Percentiles rank a stretch among this genome's conserved stretches.
These are phyloP conservation scores for Trametes maxima DNA, from an alignment of 768 basidiomycete species.

Conservation along the genomic window DNA sequence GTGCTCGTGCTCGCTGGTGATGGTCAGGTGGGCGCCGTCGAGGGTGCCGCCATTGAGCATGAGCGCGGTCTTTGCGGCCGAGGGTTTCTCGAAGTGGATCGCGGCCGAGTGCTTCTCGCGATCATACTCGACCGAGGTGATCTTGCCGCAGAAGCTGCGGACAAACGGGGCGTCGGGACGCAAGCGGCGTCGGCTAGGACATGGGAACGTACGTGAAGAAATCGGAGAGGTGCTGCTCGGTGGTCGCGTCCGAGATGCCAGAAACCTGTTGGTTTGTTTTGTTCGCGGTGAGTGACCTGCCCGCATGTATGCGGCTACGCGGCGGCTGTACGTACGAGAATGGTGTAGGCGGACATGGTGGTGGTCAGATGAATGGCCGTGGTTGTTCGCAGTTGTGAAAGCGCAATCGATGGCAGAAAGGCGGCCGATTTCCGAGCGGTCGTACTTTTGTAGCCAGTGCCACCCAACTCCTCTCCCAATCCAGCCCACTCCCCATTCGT, in stretches of 20 bases:
- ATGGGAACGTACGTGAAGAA: constrained; percentile 72
- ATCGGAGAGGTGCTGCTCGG: constrained; percentile 67
- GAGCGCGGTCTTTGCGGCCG: constrained; percentile 82
- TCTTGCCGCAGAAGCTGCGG: constrained; percentile 87
- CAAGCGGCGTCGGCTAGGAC: neutral
- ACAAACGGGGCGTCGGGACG: constrained; percentile 2
- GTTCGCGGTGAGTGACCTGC: neutral
- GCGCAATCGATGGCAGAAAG: neutral
- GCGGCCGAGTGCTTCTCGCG: constrained; percentile 54
- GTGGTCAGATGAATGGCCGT: neutral
- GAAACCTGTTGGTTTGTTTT: constrained; percentile 56
- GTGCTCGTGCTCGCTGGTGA: constrained; percentile 69
- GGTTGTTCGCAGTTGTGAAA: neutral
- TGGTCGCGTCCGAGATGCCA: constrained; percentile 66
- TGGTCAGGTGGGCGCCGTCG: constrained; percentile 67
- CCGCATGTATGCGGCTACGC: neutral
- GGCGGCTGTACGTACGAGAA: constrained; percentile 20
- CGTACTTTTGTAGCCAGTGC: neutral
- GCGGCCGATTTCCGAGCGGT: neutral
- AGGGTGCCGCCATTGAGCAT: constrained; percentile 83
- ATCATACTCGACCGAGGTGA: constrained; percentile 63
- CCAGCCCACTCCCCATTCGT: neutral
- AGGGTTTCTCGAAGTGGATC: constrained; percentile 82
- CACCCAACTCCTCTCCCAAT: too few relatives aligned
- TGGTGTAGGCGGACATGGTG: constrained; percentile 28